Conservation (phyloP, 1,284 basidiomycete species). For the Papiliotrema flavescens region DNA sequence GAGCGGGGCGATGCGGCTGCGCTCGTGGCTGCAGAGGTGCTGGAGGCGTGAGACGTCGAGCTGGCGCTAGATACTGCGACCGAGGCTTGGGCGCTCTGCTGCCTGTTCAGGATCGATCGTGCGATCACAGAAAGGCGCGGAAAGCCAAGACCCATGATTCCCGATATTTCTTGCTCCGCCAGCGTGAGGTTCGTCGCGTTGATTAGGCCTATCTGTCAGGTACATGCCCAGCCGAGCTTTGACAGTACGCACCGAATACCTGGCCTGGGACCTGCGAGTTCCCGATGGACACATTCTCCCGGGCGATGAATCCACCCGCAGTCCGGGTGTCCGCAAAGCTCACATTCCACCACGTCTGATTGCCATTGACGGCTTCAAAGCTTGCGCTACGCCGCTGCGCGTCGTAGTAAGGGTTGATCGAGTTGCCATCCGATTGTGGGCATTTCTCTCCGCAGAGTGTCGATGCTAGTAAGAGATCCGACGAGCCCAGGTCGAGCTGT, state of each 20-base stretch:
- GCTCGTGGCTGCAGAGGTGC: conserved; percentile 7
- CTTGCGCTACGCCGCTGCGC: conserved; percentile 17
- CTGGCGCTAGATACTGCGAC: no score
- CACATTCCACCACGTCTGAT: conserved; percentile 25
- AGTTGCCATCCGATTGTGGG: conserved; percentile 14
- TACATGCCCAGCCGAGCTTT: neutral
- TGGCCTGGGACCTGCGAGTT: conserved; percentile 16
- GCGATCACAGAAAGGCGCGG: conserved; percentile 36
- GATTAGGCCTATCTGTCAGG: conserved; percentile 28
- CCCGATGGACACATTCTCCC: conserved; percentile 31
- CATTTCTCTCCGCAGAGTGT: conserved; percentile 33
- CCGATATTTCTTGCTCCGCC: conserved; percentile 41
- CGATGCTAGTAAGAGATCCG: conserved; percentile 42
- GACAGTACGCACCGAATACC: conserved; percentile 23
- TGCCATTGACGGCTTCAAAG: conserved; percentile 27
- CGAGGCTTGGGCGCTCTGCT: neutral
- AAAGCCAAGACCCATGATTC: conserved; percentile 49
- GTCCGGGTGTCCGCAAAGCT: conserved; percentile 31
- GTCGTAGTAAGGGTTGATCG: conserved; percentile 35
- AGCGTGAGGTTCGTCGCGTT: conserved; percentile 47
- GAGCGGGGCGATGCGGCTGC: conserved; percentile 1
- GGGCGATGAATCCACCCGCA: conserved; percentile 34
- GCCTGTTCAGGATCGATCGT: conserved; percentile 7
- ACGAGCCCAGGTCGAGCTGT: conserved; percentile 42
- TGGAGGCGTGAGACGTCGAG: conserved; percentile 4